These are phyloP conservation scores for Tetracentron sinense DNA, from an alignment of 164 flowering plant genomes.

Conservation along the genomic window DNA sequence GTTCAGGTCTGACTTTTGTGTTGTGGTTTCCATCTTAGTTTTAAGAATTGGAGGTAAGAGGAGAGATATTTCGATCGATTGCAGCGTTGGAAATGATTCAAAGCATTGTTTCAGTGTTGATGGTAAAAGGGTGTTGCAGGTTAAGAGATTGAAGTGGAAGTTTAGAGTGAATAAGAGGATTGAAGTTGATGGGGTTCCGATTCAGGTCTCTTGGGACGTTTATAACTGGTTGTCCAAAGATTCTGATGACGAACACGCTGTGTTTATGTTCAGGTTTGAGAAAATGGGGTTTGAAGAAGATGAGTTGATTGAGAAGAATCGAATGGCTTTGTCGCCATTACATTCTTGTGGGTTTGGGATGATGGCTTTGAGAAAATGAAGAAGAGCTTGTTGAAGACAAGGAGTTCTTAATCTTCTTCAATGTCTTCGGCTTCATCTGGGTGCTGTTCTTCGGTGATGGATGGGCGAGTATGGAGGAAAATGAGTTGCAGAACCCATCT, in stretches of 20 bases:
- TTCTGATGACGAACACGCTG: no score
- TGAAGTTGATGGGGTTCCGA: no score
- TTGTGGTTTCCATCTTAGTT: no score
- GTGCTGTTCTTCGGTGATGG: slow-evolving; percentile 61
- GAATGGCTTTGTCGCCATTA: slow-evolving; percentile 17
- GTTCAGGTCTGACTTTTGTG: no score
- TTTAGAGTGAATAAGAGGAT: slow-evolving; percentile 75
- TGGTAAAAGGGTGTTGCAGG: slow-evolving; percentile 37
- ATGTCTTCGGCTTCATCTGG: no score
- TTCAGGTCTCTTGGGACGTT: no score
- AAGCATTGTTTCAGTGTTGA: slow-evolving; percentile 49
- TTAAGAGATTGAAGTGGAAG: slow-evolving; percentile 73
- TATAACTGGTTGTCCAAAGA: slow-evolving; percentile 36
- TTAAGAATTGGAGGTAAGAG: slow-evolving; percentile 50
- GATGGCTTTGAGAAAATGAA: slow-evolving; percentile 43
- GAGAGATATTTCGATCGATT: slow-evolving; percentile 50
- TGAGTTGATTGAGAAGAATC: slow-evolving; percentile 8
- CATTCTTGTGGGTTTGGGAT: slow-evolving; percentile 28
- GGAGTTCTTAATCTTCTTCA: slow-evolving; percentile 62
- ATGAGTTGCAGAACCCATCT: slow-evolving; percentile 32
- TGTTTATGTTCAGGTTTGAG: no score
- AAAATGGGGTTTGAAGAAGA: slow-evolving; percentile 17
- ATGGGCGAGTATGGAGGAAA: slow-evolving; percentile 80
- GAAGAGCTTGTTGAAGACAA: slow-evolving; percentile 37
- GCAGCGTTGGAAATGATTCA: slow-evolving; percentile 36